phyloP scores from a whole-genome alignment of 352 stramenopile species.

The Globisporangium nagaii region DNA sequence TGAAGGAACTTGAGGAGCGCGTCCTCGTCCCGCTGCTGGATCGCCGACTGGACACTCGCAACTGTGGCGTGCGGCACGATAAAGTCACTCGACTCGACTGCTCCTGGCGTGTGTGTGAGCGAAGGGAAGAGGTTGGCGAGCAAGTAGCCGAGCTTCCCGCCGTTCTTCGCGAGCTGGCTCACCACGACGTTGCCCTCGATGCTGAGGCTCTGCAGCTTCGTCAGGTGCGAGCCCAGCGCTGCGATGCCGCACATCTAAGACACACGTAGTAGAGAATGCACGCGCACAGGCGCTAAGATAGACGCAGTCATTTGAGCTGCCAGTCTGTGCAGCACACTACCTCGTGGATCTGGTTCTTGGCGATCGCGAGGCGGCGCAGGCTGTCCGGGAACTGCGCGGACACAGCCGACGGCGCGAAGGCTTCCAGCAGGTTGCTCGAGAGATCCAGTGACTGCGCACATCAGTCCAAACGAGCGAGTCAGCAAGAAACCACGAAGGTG shows the following conservation, averaged over 20 bases:
- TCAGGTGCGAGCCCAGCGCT: constrained; percentile 30
- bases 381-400: constrained; percentile 27
- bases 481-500: neutral
- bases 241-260: constrained; percentile 45
- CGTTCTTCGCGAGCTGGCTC: constrained; percentile 21
- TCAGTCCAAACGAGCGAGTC: neutral
- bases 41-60: constrained; percentile 14
- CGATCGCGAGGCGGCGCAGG: constrained; percentile 40
- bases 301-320: no score
- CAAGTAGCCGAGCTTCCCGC: constrained; percentile 37
- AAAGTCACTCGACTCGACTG: constrained; percentile 8
- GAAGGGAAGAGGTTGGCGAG: constrained; percentile 32
- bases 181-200: constrained; percentile 43
- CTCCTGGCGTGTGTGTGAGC: constrained; percentile 3
- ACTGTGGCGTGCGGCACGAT: constrained; percentile 10
- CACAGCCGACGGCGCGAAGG: constrained; percentile 20
- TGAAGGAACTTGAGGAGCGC: constrained; percentile 16
- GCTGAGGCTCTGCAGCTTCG: constrained; percentile 33
- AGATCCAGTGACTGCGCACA: constrained; percentile 42
- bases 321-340: constrained; percentile 15
- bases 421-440: constrained; percentile 49
- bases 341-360: constrained; percentile 61
- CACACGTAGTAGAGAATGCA: neutral
- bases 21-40: constrained; percentile 17
- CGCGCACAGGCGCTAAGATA: neutral